Evolutionary conservation across 805 yeast species (phyloP).

Genomic region (Yamadazyma sp.): DNA sequence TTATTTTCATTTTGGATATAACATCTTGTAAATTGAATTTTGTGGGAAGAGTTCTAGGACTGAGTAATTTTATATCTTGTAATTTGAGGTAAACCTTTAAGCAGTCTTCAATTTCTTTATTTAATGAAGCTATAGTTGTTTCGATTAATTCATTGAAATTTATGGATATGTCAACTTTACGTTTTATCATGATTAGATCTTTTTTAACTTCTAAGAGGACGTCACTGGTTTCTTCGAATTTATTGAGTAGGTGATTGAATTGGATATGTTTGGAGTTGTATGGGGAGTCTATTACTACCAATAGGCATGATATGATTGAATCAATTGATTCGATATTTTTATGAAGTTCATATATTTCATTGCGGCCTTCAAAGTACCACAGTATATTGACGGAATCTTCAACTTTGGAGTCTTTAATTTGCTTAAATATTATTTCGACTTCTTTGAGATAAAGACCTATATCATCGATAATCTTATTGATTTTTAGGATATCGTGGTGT

Average conservation of each 20-base stretch:
- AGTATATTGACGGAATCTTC: conserved; percentile 11
- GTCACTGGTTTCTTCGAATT: conserved; percentile 26
- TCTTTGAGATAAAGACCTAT: conserved; percentile 23
- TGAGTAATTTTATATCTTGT: conserved; percentile 17
- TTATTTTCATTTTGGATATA: conserved; percentile 21
- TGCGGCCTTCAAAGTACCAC: conserved; percentile 27
- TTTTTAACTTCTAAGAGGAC: conserved; percentile 24
- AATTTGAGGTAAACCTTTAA: conserved; percentile 14
- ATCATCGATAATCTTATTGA: conserved; percentile 27
- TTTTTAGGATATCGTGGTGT: conserved; percentile 24
- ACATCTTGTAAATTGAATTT: conserved; percentile 18
- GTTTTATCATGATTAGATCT: conserved; percentile 17
- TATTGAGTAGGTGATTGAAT: conserved; percentile 18
- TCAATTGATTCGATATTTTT: conserved; percentile 23
- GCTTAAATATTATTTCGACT: conserved; percentile 15
- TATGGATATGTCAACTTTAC: conserved; percentile 25
- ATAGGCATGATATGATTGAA: conserved; percentile 19
- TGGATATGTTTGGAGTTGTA: conserved; percentile 6
- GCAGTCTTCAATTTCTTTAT: conserved; percentile 25
- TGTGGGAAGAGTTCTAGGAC: conserved; percentile 16
- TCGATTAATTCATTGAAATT: conserved; percentile 26
- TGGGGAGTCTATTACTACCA: conserved; percentile 16
- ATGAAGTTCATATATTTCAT: conserved; percentile 16
- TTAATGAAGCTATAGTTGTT: conserved; percentile 21
- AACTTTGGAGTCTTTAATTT: conserved; percentile 6